phyloP scores from a whole-genome alignment of 2,329 filamentous ascomycete genomes.

The Graphiopsis chlorocephala region DNA sequence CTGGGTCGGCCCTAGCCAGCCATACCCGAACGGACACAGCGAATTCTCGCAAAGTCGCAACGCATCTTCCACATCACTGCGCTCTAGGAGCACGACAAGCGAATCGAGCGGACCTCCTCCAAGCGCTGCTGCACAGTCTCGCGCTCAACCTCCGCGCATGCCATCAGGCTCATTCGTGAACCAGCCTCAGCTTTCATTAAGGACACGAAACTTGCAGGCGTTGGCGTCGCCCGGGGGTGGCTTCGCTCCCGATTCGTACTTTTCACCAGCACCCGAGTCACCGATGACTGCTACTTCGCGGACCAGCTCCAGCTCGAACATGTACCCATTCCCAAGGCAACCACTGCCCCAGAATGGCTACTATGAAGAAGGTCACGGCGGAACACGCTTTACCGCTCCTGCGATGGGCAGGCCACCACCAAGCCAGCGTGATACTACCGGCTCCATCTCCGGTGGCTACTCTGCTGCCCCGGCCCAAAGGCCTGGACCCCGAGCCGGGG shows the following conservation, averaged over 20 bases:
- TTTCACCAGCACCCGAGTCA: slow-evolving; percentile 81
- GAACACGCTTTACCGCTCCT: slow-evolving; percentile 75
- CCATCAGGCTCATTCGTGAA: slow-evolving; percentile 56
- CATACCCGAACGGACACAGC: slow-evolving; percentile 7
- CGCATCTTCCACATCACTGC: slow-evolving; percentile 70
- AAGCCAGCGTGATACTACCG: slow-evolving; percentile 53
- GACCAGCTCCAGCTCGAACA: slow-evolving; percentile 66
- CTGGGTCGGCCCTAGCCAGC: slow-evolving; percentile 15
- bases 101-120: slow-evolving; percentile 59
- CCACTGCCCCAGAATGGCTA: slow-evolving; percentile 62
- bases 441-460: slow-evolving; percentile 55
- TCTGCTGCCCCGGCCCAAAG: slow-evolving; percentile 44
- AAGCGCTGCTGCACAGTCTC: slow-evolving; percentile 39
- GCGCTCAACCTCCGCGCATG: slow-evolving; percentile 68
- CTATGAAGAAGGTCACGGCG: slow-evolving; percentile 57
- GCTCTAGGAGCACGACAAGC: slow-evolving; percentile 71
- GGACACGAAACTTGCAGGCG: slow-evolving; percentile 55
- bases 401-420: slow-evolving; percentile 80
- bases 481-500: slow-evolving; percentile 44
- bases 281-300: slow-evolving; percentile 63
- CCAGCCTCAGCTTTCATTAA: slow-evolving; percentile 62
- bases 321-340: slow-evolving; percentile 78
- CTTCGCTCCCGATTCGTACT: slow-evolving; percentile 78
- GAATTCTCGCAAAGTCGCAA: slow-evolving; percentile 61
- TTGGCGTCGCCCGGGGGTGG: slow-evolving; percentile 55